Base-by-base conservation (phyloP, 345 rosid genomes). In the Odontarrhena argentea region DNA sequence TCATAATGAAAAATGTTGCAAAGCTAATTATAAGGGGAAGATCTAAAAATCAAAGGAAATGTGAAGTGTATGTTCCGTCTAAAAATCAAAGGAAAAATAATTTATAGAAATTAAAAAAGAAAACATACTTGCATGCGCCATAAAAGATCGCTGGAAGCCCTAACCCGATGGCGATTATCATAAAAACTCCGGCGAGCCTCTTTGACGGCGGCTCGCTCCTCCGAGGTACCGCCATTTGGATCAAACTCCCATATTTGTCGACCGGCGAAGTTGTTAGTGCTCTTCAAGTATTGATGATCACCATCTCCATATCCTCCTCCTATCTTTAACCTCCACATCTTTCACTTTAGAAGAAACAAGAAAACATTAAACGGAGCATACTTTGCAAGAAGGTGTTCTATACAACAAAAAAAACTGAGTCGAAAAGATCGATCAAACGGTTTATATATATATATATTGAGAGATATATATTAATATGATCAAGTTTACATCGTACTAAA, bases 81-180 rank as follows among this genome's bases (percentile, higher is more conserved):
- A 18, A 18, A 18, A 18, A 18, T 18, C 22, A 0, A 18, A 28
- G 3, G 32, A 28, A 28, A 28, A 28, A 3, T 1, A 28, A 28
- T 28, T 2, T 28, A 28, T 28, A 28, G 32, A 28, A 28, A 28
- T 28, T 1, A 28, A 4, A 6, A 28, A 4, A 6, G 41, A 65
- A 52, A 51, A 53, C 48, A n/a, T 41, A 81, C 84, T 74, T 80
- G 79, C 62, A 69, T 32, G 9, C 79, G 80, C 80, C 82, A 81
- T 6, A 81, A 38, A 28, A 81, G 80, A 34, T 81, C 84, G 1
- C 74, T 40, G 15, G 63, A 43, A 8, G 84, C 78, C 59, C 65
- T 78, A 30, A 75, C 74, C 0, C 44, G 73, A 38, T 30, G 53
- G 13, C 82, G 84, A 25, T 63, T 73, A 5, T 69, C 63, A 60